Base-by-base conservation (phyloP, 805 yeast genomes). In the Lachancea lanzarotensis region DNA sequence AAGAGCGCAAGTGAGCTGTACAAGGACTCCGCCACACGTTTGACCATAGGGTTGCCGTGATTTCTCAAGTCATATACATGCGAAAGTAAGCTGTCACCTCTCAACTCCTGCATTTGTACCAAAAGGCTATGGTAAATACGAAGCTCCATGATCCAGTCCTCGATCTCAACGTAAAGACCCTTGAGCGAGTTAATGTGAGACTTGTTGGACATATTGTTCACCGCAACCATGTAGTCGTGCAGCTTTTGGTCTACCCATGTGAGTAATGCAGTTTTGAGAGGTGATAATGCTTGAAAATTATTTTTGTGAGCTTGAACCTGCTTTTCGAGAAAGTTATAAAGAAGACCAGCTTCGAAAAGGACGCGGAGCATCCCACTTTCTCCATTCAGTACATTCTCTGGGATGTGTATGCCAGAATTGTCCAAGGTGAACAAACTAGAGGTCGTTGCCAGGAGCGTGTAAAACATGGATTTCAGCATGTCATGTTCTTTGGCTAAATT, bases 261-360 rank as follows among this genome's bases (percentile, higher is more conserved):
- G 5, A 74, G 48, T 36, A 82, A 76, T 1, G 95, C 84, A 32
- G 78, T 79, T 48, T 76, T 77, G 13, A 83, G 71, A 8, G 84
- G 81, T 3, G 83, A 75, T 19, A 59, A 49, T 17, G 57, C 52
- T 3, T 52, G 54, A 15, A 53, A 45, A 47, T 64, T 52, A 51
- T 62, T 60, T 22, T 8, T 22, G 35, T 54, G 40, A 18, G 53
- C 40, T 32, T 64, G 67, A 11, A 73, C 50, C 17, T 56, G 53
- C 13, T 42, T 45, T 3, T 59, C 62, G 30, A 87, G 62, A 35
- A 68, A 60, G 42, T 73, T 72, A 62, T 76, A 86, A 2, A 88
- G 64, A 29, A 89, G 63, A 0, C 86, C 91, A 1, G 88, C 83
- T 60, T 89, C 96, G 34, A 82, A 66, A 1, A 84, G 64, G 22